Evolutionary conservation across 768 basidiomycete species (phyloP).

Genomic region (Gloeophyllum trabeum): DNA sequence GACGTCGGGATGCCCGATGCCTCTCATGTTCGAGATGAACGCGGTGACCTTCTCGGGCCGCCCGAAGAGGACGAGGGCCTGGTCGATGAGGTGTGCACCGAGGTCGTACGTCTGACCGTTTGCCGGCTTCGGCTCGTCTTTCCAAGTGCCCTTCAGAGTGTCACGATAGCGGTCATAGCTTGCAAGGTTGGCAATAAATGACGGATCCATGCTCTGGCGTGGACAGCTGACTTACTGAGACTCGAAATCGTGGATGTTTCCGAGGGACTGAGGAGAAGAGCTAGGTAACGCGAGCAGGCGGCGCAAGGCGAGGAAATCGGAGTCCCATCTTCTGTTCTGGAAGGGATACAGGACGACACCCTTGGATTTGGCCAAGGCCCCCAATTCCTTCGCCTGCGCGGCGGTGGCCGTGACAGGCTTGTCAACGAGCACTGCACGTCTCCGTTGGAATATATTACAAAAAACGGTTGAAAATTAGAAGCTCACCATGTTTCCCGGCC

Average conservation of each 20-base stretch:
- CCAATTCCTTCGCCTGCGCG: constrained; percentile 19
- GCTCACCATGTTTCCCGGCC: constrained; percentile 64
- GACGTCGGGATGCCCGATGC: constrained; percentile 49
- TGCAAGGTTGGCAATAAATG: neutral
- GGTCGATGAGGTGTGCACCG: constrained; percentile 74
- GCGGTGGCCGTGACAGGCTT: constrained; percentile 63
- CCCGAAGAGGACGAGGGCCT: constrained; percentile 67
- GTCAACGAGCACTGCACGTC: constrained; percentile 55
- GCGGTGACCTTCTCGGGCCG: constrained; percentile 58
- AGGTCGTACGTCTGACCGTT: constrained; percentile 68
- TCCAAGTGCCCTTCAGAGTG: constrained; percentile 65
- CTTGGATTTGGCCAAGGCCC: constrained; percentile 14
- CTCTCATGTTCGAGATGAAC: constrained; percentile 57
- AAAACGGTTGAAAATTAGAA: neutral
- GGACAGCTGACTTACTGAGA: constrained; percentile 58
- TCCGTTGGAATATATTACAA: neutral
- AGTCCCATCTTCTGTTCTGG: constrained; percentile 18
- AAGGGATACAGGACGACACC: constrained; percentile 14
- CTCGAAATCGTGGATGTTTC: constrained; percentile 59
- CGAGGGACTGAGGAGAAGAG: constrained; percentile 40
- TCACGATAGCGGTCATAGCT: constrained; percentile 72
- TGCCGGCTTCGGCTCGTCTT: constrained; percentile 52
- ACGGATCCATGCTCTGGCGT: neutral
- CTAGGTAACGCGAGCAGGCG: constrained; percentile 7
- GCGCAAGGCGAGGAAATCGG: constrained; percentile 19